Conservation (phyloP, 352 stramenopile species). For the Phytopythium boreale region DNA sequence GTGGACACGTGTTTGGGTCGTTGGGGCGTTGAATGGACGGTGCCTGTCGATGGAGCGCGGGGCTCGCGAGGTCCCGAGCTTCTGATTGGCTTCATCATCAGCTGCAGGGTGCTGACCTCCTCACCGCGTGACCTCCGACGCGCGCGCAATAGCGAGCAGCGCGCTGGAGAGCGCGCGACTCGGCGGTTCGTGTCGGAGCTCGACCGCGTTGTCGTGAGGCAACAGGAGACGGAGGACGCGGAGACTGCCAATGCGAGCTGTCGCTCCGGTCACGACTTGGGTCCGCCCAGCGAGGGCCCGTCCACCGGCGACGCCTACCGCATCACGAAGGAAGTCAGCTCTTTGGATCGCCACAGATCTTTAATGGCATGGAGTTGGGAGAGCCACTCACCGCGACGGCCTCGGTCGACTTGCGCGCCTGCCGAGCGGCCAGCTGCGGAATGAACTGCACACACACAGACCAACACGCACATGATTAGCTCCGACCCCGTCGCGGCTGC, state of each 20-base stretch:
- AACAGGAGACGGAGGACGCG: background rate
- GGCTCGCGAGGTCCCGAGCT: background rate
- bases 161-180: background rate
- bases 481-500: background rate
- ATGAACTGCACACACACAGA: background rate
- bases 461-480: background rate
- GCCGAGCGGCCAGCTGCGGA: background rate
- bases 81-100: too few species aligned
- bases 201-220: background rate
- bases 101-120: too few species aligned
- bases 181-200: background rate
- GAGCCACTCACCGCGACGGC: background rate
- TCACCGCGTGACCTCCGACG: too few species aligned
- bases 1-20: background rate
- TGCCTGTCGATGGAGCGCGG: background rate
- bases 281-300: background rate
- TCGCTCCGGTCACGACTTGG: background rate
- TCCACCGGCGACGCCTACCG: background rate
- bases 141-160: too few species aligned
- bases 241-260: background rate
- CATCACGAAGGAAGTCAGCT: too few species aligned
- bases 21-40: background rate
- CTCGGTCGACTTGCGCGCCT: conserved; percentile 1
- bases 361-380: background rate
- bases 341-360: too few species aligned